phyloP scores from a whole-genome alignment of 2,329 filamentous ascomycete species.

The Xylariomycetidae sp. region DNA sequence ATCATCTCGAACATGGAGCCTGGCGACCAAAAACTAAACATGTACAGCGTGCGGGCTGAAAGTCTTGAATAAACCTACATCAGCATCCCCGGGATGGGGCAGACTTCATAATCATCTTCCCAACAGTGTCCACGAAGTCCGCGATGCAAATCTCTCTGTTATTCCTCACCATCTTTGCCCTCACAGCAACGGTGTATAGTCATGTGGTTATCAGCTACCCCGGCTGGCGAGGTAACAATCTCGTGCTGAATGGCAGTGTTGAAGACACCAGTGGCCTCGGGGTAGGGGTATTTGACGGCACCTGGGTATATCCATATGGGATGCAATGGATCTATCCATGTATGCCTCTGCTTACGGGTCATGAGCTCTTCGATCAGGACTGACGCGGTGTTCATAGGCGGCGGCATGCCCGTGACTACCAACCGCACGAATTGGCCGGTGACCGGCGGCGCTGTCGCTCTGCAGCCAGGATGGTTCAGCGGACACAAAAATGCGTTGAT shows the following conservation, averaged over 20 bases:
- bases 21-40: too few relatives aligned
- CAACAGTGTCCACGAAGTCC: too few relatives aligned
- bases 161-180: too few relatives aligned
- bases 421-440: slow-evolving; percentile 71
- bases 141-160: too few relatives aligned
- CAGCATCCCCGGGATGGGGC: too few relatives aligned
- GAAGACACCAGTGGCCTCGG: slow-evolving; percentile 2
- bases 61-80: too few relatives aligned
- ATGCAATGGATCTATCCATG: slow-evolving; percentile 70
- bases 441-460: slow-evolving; percentile 58
- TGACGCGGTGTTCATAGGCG: too few relatives aligned
- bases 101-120: too few relatives aligned
- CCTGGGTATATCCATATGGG: slow-evolving; percentile 54
- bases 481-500: slow-evolving; percentile 62
- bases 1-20: too few relatives aligned
- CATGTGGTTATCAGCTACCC: slow-evolving; percentile 62
- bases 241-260: slow-evolving; percentile 43
- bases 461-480: slow-evolving; percentile 71
- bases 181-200: neutral
- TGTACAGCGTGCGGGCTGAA: too few relatives aligned
- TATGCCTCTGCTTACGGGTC: too few relatives aligned
- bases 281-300: neutral
- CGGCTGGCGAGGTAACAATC: slow-evolving; percentile 61
- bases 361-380: too few relatives aligned
- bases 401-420: slow-evolving; percentile 59